Evolutionary conservation across 2,329 filamentous ascomycete species (phyloP).

Genomic region (Diaporthe velutina): DNA sequence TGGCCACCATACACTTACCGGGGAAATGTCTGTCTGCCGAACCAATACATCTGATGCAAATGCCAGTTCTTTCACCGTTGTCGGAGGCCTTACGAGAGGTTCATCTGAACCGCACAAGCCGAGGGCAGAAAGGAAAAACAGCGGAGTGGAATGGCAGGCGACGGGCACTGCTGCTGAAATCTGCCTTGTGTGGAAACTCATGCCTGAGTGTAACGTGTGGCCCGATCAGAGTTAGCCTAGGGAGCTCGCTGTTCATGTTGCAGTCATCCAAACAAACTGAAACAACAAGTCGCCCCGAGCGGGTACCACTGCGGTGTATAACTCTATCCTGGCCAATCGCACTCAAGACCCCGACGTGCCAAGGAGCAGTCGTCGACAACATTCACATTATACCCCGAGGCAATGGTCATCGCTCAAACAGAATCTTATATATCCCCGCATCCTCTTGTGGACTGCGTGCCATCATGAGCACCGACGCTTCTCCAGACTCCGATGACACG

Average conservation of each 20-base stretch:
- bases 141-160: background rate
- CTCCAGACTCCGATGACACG: background rate
- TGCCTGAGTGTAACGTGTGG: background rate
- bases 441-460: background rate
- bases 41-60: background rate
- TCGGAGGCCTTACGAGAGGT: background rate
- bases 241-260: background rate
- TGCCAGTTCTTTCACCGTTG: background rate
- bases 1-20: background rate
- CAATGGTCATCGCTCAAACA: background rate
- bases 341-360: background rate
- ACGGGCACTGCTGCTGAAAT: background rate
- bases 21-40: background rate
- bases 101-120: background rate
- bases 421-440: conserved; percentile 2
- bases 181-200: background rate
- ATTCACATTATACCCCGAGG: background rate
- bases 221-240: background rate
- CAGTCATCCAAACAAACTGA: conserved; percentile 27
- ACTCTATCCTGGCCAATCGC: conserved; percentile 9
- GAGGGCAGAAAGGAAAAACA: background rate
- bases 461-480: conserved; percentile 2
- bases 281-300: conserved; percentile 14
- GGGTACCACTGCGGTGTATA: background rate
- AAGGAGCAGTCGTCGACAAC: background rate